Conservation (phyloP, 305 asterid genomes). For the Stenogyne calaminthoides region DNA sequence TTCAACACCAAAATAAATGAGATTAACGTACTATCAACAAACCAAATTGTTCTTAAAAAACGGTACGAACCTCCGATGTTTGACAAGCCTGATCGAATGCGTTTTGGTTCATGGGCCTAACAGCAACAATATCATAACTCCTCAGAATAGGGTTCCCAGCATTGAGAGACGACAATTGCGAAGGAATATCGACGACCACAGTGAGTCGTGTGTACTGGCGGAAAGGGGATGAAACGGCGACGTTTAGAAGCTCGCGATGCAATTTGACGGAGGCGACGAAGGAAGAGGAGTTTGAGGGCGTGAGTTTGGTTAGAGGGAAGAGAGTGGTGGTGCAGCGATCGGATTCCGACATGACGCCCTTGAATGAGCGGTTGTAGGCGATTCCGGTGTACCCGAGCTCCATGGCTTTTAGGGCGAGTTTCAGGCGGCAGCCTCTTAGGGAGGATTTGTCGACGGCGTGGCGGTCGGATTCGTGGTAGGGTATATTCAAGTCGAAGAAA, state of each 20-base stretch:
- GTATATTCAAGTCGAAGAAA: conserved; percentile 79
- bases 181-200: conserved; percentile 54
- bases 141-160: conserved; percentile 65
- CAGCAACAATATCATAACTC: conserved; percentile 77
- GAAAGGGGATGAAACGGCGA: conserved; percentile 61
- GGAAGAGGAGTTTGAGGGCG: conserved; percentile 58
- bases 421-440: conserved; percentile 59
- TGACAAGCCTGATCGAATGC: conserved; percentile 80
- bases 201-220: conserved; percentile 88
- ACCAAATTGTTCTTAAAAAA: background rate
- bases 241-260: conserved; percentile 63
- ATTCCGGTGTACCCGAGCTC: conserved; percentile 87
- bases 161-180: conserved; percentile 69
- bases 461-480: conserved; percentile 71
- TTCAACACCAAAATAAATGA: conserved; percentile 24
- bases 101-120: conserved; percentile 61
- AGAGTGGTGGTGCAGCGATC: conserved; percentile 66
- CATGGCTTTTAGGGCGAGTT: conserved; percentile 66
- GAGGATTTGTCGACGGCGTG: conserved; percentile 46
- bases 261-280: conserved; percentile 64
- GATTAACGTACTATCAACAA: background rate
- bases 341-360: conserved; percentile 83
- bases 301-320: conserved; percentile 65
- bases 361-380: conserved; percentile 78
- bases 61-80: conserved; percentile 57